Evolutionary conservation across 768 basidiomycete genomes (phyloP), one percentile per base, ranked within the genome.

Genomic region (Sistotremastrum niveocremeum): DNA sequence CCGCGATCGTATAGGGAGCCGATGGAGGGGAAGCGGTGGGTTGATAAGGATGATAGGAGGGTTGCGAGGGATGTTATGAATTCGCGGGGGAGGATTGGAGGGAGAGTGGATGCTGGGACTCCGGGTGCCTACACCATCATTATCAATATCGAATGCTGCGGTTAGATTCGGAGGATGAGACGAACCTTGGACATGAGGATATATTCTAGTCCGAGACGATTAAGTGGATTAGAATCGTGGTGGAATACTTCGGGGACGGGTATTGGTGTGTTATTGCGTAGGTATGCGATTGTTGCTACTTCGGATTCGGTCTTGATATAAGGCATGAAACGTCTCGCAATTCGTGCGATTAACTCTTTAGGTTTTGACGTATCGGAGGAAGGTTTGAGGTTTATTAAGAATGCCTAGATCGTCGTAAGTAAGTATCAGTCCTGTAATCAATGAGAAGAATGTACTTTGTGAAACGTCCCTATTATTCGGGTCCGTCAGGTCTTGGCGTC

Each of bases 241-340:
- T 77, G 74, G 50, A 81, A 83, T 4, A 90, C 75, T 32, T 64
- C 69, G 0, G 87, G 85, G 11, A 89, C 81, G 1, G 86, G 85
- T 20, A 88, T 68, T 46, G 65, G 62, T 4, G 84, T 84, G 52
- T 75, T 70, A 52, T 79, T 68, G 42, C 82, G 78, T 30, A 90
- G 70, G 58, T 80, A 89, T n/a, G 73, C 71, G 66, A 89, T 79
- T 0, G 86, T 90, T 3, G 86, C 85, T 6, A 87, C 81, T 57
- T 90, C 87, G 0, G 86, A 88, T 59, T 84, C 81, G 3, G 83
- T 87, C 65, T 90, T 90, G 52, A 87, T 71, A 34, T 81, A 73
- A 1, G 85, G 81, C 84, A 89, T 86, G 60, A 83, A 89, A 7
- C 82, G 75, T 43, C 85, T 79, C 3, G 86, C 86, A 28, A 89